Evolutionary conservation across 148 eudicot genomes (phyloP), one percentile per base, ranked within the genome.

Genomic region (Camellia japonica): DNA sequence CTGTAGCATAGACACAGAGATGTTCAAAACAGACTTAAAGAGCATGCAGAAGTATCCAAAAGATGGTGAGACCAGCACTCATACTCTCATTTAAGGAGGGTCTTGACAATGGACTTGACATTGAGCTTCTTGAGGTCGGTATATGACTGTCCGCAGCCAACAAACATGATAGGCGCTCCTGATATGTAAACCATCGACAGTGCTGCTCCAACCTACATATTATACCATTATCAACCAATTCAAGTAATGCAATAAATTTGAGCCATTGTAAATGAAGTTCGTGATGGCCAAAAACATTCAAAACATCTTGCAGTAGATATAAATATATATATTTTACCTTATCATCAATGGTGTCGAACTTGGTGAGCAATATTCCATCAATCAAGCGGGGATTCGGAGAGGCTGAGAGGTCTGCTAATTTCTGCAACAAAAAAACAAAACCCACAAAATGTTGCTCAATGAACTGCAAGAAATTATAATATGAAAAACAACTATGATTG

Each of bases 121-220:
- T 97, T 91, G 59, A 97, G 94, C 88, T 94, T 94, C 92, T 90
- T 97, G 83, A 94, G 83, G 80, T 97, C 98, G 0, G 95, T 90
- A 74, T 97, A 97, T 0, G 95, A 92, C 82, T 94, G 99, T 44
- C 99, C 99, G 67, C 99, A 97, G 15, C 98, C 98, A 30, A 97
- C 97, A 86, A 95, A 93, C 99, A 97, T 97, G 76, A 97, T 97
- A 3, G 98, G 99, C n/a, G 99, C 89, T 79, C 97, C 97, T 16
- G 99, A 96, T 54, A 90, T 89, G 79, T 92, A 96, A 12, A 96
- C 98, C 98, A 96, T 94, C 1, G 97, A 96, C 43, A 96, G 83
- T 30, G 98, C 98, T 20, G 99, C 98, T 70, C 99, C 99, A 64
- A 96, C 99, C 99, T 96, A 83, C 79, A 79, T 30, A 30, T 30